Base-by-base conservation (phyloP, 805 yeast genomes). In the Phaffomyces antillensis region DNA sequence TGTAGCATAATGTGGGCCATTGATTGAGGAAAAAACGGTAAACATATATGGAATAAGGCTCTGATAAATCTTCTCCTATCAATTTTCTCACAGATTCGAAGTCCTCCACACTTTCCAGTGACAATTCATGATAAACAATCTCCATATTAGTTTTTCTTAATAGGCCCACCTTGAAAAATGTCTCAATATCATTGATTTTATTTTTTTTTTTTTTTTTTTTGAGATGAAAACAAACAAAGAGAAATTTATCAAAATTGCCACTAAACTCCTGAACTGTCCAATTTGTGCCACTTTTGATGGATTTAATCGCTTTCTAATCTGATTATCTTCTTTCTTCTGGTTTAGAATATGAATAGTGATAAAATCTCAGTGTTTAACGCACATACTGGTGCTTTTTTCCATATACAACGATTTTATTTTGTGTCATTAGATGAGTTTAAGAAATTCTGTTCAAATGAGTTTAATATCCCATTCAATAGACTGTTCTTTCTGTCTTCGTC, bases 1-100 rank as follows among this genome's bases (percentile, higher is more conserved):
- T 58, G 43, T 75, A 75, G 48, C 96, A 84, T 46, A 89, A 72
- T 39, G 84, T 81, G 1, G 98, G 96, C 96, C 97, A 90, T 54
- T 81, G 83, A 55, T 84, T 83, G 37, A 93, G 67, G 60, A 93
- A 93, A 66, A 83, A 93, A 59, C 96, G 75, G 64, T 90, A 93
- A 3, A 93, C 97, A 57, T 87, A 93, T 17, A 87, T 76, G 5
- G 97, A 90, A 61, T 93, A 93, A 0, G 99, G 98, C 63, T 93
- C 99, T 26, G 93, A 83, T 35, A 93, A 69, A 61, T 90, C 93
- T 11, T 68, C 70, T 36, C 83, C 77, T 11, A 91, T 81, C 39
- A 91, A 70, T 11, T 59, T 57, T 54, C 77, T 73, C 13, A 84
- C 67, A 26, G 70, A 71, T 12, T 67, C 60, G 48, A 83, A 71